phyloP scores from a whole-genome alignment of 768 basidiomycete species.

The Asterophora parasitica region DNA sequence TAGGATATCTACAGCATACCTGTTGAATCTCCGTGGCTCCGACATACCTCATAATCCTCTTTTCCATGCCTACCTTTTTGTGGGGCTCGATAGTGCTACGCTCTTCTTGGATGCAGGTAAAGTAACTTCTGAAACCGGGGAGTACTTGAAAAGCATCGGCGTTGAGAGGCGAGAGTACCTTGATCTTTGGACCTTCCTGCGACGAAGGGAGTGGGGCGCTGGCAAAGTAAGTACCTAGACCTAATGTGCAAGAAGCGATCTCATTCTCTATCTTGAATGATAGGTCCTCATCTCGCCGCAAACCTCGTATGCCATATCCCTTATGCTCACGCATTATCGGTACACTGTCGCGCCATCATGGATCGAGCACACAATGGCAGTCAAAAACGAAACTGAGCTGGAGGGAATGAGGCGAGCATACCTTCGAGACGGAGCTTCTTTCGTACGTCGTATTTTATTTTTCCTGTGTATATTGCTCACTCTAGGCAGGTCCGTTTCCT shows the following conservation, averaged over 20 bases:
- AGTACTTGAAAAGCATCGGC: constrained; percentile 52
- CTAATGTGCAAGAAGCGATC: constrained; percentile 2
- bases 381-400: constrained; percentile 87
- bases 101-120: constrained; percentile 76
- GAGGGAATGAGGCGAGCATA: constrained; percentile 82
- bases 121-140: constrained; percentile 49
- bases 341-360: constrained; percentile 69
- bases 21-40: constrained; percentile 83
- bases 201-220: constrained; percentile 70
- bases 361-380: constrained; percentile 73
- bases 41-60: constrained; percentile 93
- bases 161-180: constrained; percentile 66
- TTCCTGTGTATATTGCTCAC: constrained; percentile 12
- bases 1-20: constrained; percentile 52
- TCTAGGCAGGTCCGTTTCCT: constrained; percentile 64
- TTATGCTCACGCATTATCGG: constrained; percentile 80
- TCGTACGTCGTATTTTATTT: constrained; percentile 40
- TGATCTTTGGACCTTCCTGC: constrained; percentile 74
- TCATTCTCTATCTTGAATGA: neutral
- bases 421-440: constrained; percentile 84
- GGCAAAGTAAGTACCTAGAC: constrained; percentile 50
- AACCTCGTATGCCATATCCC: constrained; percentile 77
- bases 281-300: constrained; percentile 67
- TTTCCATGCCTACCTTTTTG: constrained; percentile 82
- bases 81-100: constrained; percentile 56